Conservation (phyloP, 2,329 filamentous ascomycete species). For the Kalmusia sp. region DNA sequence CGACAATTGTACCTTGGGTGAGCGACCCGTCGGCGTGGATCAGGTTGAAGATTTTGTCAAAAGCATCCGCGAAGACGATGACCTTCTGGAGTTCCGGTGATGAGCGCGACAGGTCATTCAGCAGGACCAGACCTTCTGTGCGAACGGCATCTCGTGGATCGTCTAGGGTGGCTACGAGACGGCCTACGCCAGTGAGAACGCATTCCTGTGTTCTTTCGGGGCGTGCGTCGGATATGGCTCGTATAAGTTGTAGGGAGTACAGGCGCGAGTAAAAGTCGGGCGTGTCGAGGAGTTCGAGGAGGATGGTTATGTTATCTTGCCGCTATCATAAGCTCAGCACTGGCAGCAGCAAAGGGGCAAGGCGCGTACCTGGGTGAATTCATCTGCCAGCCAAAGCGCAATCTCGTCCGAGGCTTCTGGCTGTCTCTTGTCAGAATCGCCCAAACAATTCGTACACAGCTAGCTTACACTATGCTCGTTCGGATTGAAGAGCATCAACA, state of each 20-base stretch:
- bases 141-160: conserved; percentile 86
- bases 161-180: conserved; percentile 82
- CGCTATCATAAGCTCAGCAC: conserved; percentile 68
- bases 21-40: conserved; percentile 84
- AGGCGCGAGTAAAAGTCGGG: conserved; percentile 89
- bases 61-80: conserved; percentile 93
- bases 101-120: conserved; percentile 86
- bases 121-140: conserved; percentile 81
- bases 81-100: conserved; percentile 92
- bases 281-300: conserved; percentile 88
- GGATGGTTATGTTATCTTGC: conserved; percentile 92
- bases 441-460: not conserved
- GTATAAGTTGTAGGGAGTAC: conserved; percentile 88
- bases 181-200: conserved; percentile 85
- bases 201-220: conserved; percentile 95
- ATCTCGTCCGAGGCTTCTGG: conserved; percentile 96
- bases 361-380: conserved; percentile 82
- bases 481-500: conserved; percentile 88
- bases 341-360: conserved; percentile 19
- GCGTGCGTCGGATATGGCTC: conserved; percentile 82
- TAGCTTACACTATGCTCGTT: conserved; percentile 61
- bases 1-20: conserved; percentile 80
- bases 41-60: conserved; percentile 83
- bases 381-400: conserved; percentile 92
- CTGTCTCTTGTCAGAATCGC: conserved; percentile 55